Percentiles rank a stretch among this genome's conserved stretches.
These are phyloP conservation scores for Penicillium parvum DNA, from an alignment of 495 filamentous ascomycete genomes.

Conservation along the genomic window DNA sequence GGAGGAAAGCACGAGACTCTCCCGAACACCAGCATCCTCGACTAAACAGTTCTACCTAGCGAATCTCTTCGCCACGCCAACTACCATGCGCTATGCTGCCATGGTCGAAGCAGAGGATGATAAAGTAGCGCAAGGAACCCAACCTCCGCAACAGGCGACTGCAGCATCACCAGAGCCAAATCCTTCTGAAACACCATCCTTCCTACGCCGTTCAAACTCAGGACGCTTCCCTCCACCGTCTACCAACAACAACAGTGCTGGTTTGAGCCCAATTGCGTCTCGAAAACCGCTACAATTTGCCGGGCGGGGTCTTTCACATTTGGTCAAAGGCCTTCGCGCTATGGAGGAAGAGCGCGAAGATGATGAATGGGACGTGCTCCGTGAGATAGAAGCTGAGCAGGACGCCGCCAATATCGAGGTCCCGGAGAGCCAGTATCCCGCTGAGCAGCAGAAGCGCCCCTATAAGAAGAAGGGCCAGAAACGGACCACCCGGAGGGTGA, in stretches of 20 bases:
- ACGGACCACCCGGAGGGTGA: constrained; percentile 72
- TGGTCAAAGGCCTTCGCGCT: constrained; percentile 72
- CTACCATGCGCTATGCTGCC: constrained; percentile 41
- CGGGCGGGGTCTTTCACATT: constrained; percentile 68
- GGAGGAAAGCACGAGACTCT: constrained; percentile 33
- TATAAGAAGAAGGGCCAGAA: constrained; percentile 96
- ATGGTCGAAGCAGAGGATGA: constrained; percentile 34
- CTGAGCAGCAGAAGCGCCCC: constrained; percentile 48
- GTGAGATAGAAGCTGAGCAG: constrained; percentile 67
- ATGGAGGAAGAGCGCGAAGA: constrained; percentile 73
- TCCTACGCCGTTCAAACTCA: constrained; percentile 57
- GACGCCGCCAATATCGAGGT: constrained; percentile 42
- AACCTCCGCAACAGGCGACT: constrained; percentile 10
- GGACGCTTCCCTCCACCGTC: constrained; percentile 22
- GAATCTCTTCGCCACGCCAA: constrained; percentile 61
- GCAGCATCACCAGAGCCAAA: constrained; percentile 13
- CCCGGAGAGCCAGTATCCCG: constrained; percentile 58
- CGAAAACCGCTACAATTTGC: constrained; percentile 60
- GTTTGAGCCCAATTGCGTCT: constrained; percentile 44
- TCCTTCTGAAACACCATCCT: constrained; percentile 60
- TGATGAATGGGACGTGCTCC: constrained; percentile 77
- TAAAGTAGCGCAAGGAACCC: constrained; percentile 19
- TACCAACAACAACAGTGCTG: constrained; percentile 13
- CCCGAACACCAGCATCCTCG: constrained; percentile 58
- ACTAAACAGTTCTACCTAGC: constrained; percentile 59